Base-by-base conservation (phyloP, 2,329 filamentous ascomycete species). In the Penicillium psychrosexuale region DNA sequence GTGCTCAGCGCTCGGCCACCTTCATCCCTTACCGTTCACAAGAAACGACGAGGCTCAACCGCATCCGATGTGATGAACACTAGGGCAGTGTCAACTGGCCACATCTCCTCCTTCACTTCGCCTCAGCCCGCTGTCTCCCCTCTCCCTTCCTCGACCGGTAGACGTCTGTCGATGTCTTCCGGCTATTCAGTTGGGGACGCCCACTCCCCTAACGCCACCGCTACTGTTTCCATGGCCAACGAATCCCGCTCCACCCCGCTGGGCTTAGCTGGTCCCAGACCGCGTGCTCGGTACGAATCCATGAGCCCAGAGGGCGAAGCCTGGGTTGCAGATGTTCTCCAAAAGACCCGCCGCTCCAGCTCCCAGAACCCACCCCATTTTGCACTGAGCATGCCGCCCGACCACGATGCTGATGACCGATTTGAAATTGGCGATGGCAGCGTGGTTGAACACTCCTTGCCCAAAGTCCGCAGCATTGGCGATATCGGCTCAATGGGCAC, bases 261-360 rank as follows among this genome's bases (percentile, higher is more conserved):
- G 6, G 77, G 77, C 27, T 72, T 77, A 27, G 76, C 77, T 12
- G 77, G 77, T 0, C 77, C 76, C 2, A 77, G 70, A 44, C 74
- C 71, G 22, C 70, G 68, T 34, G 71, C 66, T 19, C 69, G 75
- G 53, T 69, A 69, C 28, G 66, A 72, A 28, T 73, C 74, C 6
- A 77, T 77, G 62, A 76, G 68, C 22, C 73, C 75, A 3, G 73
- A 77, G 46, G 75, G 75, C 56, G 76, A 78, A 59, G 75, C 75
- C 1, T 79, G 77, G 77, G 76, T 78, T 9, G 74, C 77, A 61
- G 73, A 74, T 50, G 73, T 78, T 19, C 68, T 78, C 27, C 73
- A 74, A 34, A 74, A 77, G 62, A 75, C 76, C 7, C 67, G 76
- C 39, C 67, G 69, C 36, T 72, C 72, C 15, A 70, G 71, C 5